phyloP scores from a whole-genome alignment of 768 basidiomycete genomes.

The Dendrothele bispora region DNA sequence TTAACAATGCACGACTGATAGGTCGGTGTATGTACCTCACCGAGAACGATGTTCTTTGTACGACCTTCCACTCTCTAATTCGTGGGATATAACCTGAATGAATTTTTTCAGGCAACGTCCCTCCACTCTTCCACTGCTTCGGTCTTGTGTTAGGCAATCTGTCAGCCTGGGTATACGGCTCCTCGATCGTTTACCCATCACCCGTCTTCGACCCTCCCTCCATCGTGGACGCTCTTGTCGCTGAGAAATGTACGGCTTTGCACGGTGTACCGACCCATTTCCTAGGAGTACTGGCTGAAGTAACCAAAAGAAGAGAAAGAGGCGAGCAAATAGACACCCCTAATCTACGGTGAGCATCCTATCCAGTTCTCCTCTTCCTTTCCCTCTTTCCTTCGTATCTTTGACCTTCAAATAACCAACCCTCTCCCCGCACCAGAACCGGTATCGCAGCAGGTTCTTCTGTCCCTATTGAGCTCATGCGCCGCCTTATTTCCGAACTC shows the following conservation, averaged over 20 bases:
- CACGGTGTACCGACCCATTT: constrained; percentile 90
- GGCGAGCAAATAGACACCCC: constrained; percentile 46
- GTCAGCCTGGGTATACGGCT: constrained; percentile 73
- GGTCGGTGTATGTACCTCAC: constrained; percentile 72
- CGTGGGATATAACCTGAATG: neutral
- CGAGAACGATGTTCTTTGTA: constrained; percentile 67
- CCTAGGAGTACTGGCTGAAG: constrained; percentile 68
- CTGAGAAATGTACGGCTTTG: constrained; percentile 72
- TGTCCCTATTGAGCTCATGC: constrained; percentile 81
- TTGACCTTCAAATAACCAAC: neutral
- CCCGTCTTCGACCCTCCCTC: constrained; percentile 60
- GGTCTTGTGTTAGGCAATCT: constrained; percentile 83
- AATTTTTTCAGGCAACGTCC: constrained; percentile 69
- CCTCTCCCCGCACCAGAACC: constrained; percentile 45
- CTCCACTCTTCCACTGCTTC: constrained; percentile 87
- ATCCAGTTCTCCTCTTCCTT: neutral
- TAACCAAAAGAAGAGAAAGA: constrained; percentile 49
- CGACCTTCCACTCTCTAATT: constrained; percentile 18
- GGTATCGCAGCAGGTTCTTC: constrained; percentile 83
- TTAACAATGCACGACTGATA: constrained; percentile 76
- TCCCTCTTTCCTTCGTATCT: no score
- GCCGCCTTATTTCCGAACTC: constrained; percentile 60
- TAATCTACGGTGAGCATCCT: constrained; percentile 47
- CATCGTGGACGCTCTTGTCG: constrained; percentile 68
- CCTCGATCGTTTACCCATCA: constrained; percentile 75